Evolutionary conservation across 1,284 basidiomycete species (phyloP), one percentile per base, ranked within the genome.

Genomic region (Meira nashicola): DNA sequence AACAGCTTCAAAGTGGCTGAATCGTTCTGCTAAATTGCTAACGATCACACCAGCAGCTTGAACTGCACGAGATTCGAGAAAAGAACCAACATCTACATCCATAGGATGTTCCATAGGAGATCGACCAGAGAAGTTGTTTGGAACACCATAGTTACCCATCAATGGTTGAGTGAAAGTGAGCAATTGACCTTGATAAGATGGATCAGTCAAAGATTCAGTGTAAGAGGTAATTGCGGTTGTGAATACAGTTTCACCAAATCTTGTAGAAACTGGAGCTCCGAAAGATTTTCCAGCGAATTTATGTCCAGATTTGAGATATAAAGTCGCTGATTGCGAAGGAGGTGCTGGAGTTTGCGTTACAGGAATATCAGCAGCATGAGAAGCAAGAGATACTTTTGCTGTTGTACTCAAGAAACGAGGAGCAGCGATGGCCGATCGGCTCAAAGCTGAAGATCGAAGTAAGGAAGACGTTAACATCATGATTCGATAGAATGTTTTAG

Each of bases 171-270:
- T 98, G 82, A 99, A 99, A 61, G 97, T 92, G 63, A 99, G 85
- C 71, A 98, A 92, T 81, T 99, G 95, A 56, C 92, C 89, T 39
- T 91, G 89, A 81, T 99, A 98, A 9, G 95, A 98, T 6, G 94
- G 94, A 79, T 99, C 94, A 49, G 94, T 99, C 91, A 99, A 95
- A 14, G 92, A 96, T 81, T 99, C 95, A 57, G 93, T 97, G 81
- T 99, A 98, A 57, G 92, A 95, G 7, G 95, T 99, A 79, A 98
- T 98, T 55, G 91, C 93, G 39, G 94, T 99, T 23, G 92, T 94
- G 81, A 99, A 99, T 33, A 99, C 94, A 2, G 94, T 95, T 83
- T 99, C 94, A 63, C 95, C 95, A 81, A 86, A 98, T 60, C 87
- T 86, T 74, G 89, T 92, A 10, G 56, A 37, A 74, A 84, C 87